These are phyloP conservation scores for Petrea volubilis DNA, from an alignment of 257 asterid genomes.

Conservation along the genomic window DNA sequence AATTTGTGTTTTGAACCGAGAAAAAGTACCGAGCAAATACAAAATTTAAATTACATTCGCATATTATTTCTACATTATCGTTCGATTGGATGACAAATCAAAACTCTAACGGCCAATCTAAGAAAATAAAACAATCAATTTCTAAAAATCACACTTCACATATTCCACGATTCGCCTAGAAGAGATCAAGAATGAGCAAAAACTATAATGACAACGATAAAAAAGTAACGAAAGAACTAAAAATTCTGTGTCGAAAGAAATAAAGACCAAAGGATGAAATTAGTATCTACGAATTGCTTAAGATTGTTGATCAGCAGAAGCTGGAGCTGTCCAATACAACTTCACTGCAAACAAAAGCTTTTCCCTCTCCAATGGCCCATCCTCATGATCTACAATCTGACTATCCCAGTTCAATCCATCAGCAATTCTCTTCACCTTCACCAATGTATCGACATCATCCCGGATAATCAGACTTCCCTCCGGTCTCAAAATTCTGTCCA, in stretches of 20 bases:
- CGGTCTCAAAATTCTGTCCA: slow-evolving; percentile 79
- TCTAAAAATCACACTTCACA: background rate
- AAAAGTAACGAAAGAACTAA: background rate
- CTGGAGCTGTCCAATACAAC: slow-evolving; percentile 78
- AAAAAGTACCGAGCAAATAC: no score
- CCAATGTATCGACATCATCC: slow-evolving; percentile 66
- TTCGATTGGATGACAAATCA: no score
- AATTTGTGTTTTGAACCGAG: background rate
- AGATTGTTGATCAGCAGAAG: slow-evolving; percentile 28
- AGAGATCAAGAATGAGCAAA: slow-evolving; percentile 13
- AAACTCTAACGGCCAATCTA: no score
- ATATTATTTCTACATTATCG: background rate
- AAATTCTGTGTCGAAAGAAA: background rate
- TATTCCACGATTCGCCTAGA: background rate
- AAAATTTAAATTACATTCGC: no score
- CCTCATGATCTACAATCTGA: slow-evolving; percentile 84
- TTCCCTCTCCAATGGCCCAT: slow-evolving; percentile 77
- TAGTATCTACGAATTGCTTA: slow-evolving; percentile 3
- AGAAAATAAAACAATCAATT: background rate
- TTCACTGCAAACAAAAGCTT: slow-evolving; percentile 83
- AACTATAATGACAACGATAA: background rate
- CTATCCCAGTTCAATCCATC: slow-evolving; percentile 80
- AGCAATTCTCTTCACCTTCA: slow-evolving; percentile 66
- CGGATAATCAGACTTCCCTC: slow-evolving; percentile 84
- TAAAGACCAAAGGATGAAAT: background rate